Evolutionary conservation across 306 rosid genomes (phyloP).

Genomic region (Crataegus laevigata): DNA sequence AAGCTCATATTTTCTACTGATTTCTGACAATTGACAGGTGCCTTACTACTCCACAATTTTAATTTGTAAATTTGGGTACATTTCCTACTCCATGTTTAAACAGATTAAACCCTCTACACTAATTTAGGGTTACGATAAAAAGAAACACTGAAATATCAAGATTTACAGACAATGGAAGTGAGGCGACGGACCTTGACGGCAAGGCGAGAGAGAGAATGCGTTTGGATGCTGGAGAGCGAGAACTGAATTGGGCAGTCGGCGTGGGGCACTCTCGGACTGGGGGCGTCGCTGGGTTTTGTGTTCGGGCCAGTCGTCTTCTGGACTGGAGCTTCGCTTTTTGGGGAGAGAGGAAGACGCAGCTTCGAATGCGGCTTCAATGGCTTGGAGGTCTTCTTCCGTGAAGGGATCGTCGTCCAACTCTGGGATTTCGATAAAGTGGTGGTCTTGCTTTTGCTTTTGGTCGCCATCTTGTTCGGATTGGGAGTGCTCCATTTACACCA

Average conservation of each 20-base stretch:
- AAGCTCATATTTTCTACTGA: neutral
- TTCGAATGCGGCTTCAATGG: conserved; percentile 43
- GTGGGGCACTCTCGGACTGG: conserved; percentile 7
- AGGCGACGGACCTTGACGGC: conserved; percentile 36
- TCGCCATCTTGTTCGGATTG: neutral
- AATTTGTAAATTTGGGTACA: neutral
- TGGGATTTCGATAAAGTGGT: conserved; percentile 22
- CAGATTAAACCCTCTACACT: neutral
- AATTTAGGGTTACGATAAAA: neutral
- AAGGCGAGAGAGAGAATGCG: conserved; percentile 34
- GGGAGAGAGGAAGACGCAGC: conserved; percentile 20
- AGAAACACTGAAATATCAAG: neutral
- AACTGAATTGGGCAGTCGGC: conserved; percentile 57
- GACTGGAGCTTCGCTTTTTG: conserved; percentile 23
- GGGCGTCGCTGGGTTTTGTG: neutral
- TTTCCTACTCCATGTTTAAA: neutral
- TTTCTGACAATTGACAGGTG: neutral
- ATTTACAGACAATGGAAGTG: neutral
- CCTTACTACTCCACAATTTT: neutral
- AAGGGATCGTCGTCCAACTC: conserved; percentile 45
- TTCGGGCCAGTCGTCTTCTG: neutral
- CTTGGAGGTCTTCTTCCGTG: conserved; percentile 54
- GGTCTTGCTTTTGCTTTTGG: conserved; percentile 2
- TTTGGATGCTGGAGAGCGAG: conserved; percentile 52
- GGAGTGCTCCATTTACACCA: conserved; percentile 3